phyloP scores from a whole-genome alignment of 257 asterid species.

The Solanum commersonii region DNA sequence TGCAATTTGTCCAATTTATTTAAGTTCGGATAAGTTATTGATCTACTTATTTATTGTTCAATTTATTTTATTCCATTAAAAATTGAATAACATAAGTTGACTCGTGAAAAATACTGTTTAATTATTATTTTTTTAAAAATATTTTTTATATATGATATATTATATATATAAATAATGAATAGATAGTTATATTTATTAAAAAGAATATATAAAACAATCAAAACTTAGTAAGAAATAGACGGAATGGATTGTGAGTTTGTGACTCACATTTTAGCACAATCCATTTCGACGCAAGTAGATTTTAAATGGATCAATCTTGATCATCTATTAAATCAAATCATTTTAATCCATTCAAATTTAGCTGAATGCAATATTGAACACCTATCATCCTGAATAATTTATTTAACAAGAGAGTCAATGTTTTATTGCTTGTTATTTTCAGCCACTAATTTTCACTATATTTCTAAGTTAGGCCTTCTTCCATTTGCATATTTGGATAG shows the following conservation, averaged over 20 bases:
- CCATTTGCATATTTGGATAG: neutral
- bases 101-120: neutral
- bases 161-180: too few species aligned
- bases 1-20: too few species aligned
- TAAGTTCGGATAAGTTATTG: neutral
- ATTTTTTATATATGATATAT: too few species aligned
- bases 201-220: too few species aligned
- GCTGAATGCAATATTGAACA: too few species aligned
- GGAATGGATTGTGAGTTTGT: too few species aligned
- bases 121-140: too few species aligned
- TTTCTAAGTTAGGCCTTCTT: neutral
- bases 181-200: too few species aligned
- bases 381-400: neutral
- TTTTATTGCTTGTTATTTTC: neutral
- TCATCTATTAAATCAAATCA: fast-evolving
- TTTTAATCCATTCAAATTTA: neutral
- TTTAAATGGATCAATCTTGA: neutral
- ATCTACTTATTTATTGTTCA: neutral
- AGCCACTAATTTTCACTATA: neutral
- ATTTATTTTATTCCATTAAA: neutral
- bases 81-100: too few species aligned
- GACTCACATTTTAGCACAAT: neutral
- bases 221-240: too few species aligned
- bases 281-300: neutral
- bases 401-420: neutral